Conservation (phyloP, 371 early-diverging fungal species). For the Syncephalastrum monosporum region DNA sequence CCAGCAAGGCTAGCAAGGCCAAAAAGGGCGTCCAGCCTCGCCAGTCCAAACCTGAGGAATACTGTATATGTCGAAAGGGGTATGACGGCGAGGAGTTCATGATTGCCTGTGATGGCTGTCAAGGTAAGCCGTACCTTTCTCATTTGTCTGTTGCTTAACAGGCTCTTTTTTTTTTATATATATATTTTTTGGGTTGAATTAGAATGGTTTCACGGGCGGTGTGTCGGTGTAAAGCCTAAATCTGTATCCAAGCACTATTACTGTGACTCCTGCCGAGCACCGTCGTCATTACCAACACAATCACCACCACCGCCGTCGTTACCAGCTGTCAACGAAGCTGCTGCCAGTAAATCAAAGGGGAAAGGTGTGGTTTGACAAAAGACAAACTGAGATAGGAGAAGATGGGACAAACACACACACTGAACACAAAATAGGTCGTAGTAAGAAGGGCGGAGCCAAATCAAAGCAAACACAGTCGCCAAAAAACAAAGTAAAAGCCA, state of each 20-base stretch:
- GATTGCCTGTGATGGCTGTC: slow-evolving; percentile 77
- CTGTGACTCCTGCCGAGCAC: slow-evolving; percentile 39
- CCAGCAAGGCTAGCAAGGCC: slow-evolving; percentile 9
- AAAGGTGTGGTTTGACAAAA: slow-evolving; percentile 3
- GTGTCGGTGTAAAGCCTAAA: slow-evolving; percentile 60
- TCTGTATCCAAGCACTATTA: slow-evolving; percentile 50
- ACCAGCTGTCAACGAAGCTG: not conserved
- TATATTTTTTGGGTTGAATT: not conserved
- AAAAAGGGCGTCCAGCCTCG: slow-evolving; percentile 14
- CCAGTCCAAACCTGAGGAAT: slow-evolving; percentile 18
- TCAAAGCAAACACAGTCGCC: not conserved
- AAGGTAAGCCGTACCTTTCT: slow-evolving; percentile 29
- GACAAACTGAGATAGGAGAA: not conserved
- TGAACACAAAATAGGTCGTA: slow-evolving; percentile 5
- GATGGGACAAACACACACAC: slow-evolving; percentile 5
- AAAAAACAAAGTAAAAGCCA: slow-evolving; percentile 3
- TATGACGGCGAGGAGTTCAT: slow-evolving; percentile 75
- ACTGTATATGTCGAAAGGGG: slow-evolving; percentile 56
- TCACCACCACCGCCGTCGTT: not conserved
- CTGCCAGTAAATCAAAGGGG: slow-evolving; percentile 4
- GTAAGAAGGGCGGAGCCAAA: slow-evolving; percentile 5
- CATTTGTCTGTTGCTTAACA: not conserved
- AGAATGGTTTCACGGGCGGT: slow-evolving; percentile 81
- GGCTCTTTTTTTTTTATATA: not conserved
- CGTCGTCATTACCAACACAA: not conserved